Percentiles rank a stretch among this genome's conserved stretches.
Conservation (phyloP, 148 eudicot genomes). For the Suaeda aralocaspica region DNA sequence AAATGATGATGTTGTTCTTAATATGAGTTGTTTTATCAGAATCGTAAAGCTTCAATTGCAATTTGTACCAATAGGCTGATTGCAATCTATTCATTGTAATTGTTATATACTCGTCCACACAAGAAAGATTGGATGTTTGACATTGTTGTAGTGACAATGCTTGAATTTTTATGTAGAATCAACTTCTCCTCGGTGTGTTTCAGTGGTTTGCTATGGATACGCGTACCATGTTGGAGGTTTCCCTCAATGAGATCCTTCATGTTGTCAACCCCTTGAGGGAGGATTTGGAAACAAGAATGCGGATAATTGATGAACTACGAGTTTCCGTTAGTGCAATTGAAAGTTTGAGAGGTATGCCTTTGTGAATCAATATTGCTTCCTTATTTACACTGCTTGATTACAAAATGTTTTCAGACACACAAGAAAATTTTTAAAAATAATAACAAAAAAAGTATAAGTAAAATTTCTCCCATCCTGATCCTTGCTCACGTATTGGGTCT, state of each 20-base stretch:
- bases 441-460: too few relatives aligned
- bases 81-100: background rate
- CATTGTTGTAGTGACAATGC: background rate
- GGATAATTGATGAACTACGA: slow-evolving; percentile 49
- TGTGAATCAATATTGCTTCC: background rate
- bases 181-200: slow-evolving; percentile 17
- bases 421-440: too few relatives aligned
- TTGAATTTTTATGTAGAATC: background rate
- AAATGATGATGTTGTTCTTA: background rate
- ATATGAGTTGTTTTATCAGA: background rate
- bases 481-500: background rate
- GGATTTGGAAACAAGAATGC: slow-evolving; percentile 59
- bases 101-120: background rate
- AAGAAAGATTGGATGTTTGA: background rate
- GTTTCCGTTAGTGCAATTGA: slow-evolving; percentile 52
- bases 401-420: background rate
- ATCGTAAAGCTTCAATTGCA: background rate
- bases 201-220: slow-evolving; percentile 41
- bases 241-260: slow-evolving; percentile 51
- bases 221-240: slow-evolving; percentile 40
- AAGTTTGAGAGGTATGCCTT: slow-evolving; percentile 69
- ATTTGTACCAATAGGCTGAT: background rate
- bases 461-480: background rate
- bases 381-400: background rate
- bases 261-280: slow-evolving; percentile 51